Percentiles rank a stretch among this genome's conserved stretches.
Conservation (phyloP, 257 asterid species). For the Jacaranda copaia region DNA sequence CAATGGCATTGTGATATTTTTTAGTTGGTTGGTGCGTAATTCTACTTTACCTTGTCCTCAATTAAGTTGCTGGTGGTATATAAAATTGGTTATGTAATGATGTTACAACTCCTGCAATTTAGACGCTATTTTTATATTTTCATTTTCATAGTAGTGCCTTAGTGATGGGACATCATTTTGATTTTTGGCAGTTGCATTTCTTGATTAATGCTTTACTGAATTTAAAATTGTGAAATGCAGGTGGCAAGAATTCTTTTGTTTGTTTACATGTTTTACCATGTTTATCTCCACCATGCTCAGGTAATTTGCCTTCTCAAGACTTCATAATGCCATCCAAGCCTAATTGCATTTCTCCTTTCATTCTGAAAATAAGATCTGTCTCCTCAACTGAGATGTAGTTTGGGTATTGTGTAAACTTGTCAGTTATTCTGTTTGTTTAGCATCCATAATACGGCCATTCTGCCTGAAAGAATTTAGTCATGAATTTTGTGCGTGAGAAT, state of each 20-base stretch:
- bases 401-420: no score
- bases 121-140: conserved; percentile 19
- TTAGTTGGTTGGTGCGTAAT: conserved; percentile 86
- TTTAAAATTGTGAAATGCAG: conserved; percentile 60
- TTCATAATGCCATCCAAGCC: not conserved
- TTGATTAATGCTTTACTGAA: conserved; percentile 23
- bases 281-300: conserved; percentile 76
- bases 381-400: not conserved
- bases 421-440: not conserved
- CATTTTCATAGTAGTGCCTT: not conserved
- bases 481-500: not conserved
- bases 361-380: not conserved
- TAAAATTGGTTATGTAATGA: not conserved
- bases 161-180: not conserved
- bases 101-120: conserved; percentile 7
- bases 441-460: not conserved
- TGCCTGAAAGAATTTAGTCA: not conserved
- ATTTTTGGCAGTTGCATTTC: not conserved
- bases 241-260: conserved; percentile 93
- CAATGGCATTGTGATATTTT: conserved; percentile 81
- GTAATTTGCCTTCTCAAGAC: conserved; percentile 45
- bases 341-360: not conserved
- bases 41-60: conserved; percentile 12
- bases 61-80: not conserved
- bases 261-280: conserved; percentile 82